Evolutionary conservation across 441 rosid genomes (phyloP), one percentile per base, ranked within the genome.

Genomic region (Euphorbia neoarborescens): DNA sequence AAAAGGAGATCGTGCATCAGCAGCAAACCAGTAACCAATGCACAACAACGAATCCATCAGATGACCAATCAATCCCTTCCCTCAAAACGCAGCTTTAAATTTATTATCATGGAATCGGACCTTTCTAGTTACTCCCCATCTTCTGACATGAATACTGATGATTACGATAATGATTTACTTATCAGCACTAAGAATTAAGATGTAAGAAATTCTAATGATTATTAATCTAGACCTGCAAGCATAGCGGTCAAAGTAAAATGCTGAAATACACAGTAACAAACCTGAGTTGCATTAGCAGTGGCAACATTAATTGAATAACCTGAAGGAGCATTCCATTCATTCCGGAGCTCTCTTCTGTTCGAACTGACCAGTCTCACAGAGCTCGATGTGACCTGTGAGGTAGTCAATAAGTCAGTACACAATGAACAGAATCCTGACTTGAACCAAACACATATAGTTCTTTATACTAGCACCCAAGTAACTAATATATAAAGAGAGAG

Each of bases 211-310:
- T n/a, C n/a, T n/a, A n/a, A n/a, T n/a, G n/a, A n/a, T n/a, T n/a
- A n/a, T n/a, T n/a, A n/a, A 63, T 11, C 2, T 10, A 44, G 14
- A 71, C 46, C 24, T 27, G 11, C 34, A 70, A 40, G 20, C 35
- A 19, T 30, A 58, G 56, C 38, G 65, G 8, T 44, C 1, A 24
- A 57, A 35, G 57, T 50, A 50, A 19, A 50, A 6, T 17, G n/a
- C 19, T n/a, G 15, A 34, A 72, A 62, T 14, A 8, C 1, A 30
- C 61, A 59, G 46, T 72, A 71, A 78, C 75, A 77, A 73, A 94
- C 99, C 97, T 94, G 99, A 73, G 91, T 89, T 24, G 97, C 93
- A 83, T 92, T 94, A 67, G 97, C 98, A 78, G 98, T 92, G 28
- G 99, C 99, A 76, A 94, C 99, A 80, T 94, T 94, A 67, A 94